A percentile compares a stretch with the other conserved stretches of the same genome.
These are phyloP conservation scores for Begonia fuchsioides DNA, from an alignment of 306 rosid species.

Conservation along the genomic window DNA sequence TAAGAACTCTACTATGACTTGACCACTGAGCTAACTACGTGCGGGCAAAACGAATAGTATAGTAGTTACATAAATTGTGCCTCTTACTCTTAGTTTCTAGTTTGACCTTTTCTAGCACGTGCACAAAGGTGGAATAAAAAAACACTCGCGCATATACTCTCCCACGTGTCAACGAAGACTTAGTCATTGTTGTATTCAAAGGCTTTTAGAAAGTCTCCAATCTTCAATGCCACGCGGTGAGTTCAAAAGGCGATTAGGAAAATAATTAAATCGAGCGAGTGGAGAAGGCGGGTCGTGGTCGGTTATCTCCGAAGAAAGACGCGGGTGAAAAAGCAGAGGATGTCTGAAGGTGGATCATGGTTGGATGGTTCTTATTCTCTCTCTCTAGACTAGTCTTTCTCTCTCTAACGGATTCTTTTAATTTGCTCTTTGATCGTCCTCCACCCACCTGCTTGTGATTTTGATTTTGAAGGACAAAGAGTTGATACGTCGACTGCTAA, in stretches of 20 bases:
- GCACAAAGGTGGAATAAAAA: neutral
- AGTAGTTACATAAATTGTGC: conserved; percentile 22
- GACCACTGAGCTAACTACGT: too few relatives aligned
- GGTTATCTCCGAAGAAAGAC: neutral
- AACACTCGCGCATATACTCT: conserved; percentile 2
- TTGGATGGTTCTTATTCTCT: conserved; percentile 68
- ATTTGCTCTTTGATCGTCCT: neutral
- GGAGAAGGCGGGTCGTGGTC: neutral
- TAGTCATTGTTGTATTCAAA: too few relatives aligned
- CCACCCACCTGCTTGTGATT: neutral
- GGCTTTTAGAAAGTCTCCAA: too few relatives aligned
- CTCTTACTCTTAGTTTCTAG: conserved; percentile 17
- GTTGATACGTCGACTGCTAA: conserved; percentile 1
- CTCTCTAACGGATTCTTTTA: neutral
- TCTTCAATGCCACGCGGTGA: too few relatives aligned
- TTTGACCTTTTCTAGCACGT: neutral
- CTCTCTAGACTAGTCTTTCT: conserved; percentile 4
- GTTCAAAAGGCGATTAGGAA: neutral
- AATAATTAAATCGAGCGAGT: neutral
- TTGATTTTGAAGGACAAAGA: neutral
- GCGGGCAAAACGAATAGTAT: too few relatives aligned
- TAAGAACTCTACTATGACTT: too few relatives aligned
- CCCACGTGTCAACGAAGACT: neutral
- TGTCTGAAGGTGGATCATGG: neutral
- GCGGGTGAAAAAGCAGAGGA: conserved; percentile 1